Evolutionary conservation across 257 asterid genomes (phyloP).

Genomic region (Euphrasia confusa): DNA sequence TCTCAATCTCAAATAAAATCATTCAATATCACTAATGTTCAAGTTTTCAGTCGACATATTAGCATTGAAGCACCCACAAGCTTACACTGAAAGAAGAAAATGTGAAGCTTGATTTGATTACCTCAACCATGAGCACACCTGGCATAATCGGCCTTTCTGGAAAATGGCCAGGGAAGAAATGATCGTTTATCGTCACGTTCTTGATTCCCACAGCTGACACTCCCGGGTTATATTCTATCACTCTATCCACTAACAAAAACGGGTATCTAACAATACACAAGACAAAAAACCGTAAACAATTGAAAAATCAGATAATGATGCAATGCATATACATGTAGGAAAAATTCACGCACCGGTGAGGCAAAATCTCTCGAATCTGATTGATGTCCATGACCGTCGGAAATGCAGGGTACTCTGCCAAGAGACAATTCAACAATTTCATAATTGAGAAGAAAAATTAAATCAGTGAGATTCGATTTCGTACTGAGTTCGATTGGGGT

Average conservation of each 20-base stretch:
- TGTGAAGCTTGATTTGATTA: slow-evolving; percentile 15
- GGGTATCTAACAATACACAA: slow-evolving; percentile 40
- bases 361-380: slow-evolving; percentile 73
- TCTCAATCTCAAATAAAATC: too few species aligned
- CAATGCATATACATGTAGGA: background rate
- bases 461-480: slow-evolving; percentile 15
- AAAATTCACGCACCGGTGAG: slow-evolving; percentile 60
- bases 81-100: background rate
- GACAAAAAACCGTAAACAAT: background rate
- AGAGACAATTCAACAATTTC: background rate
- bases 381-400: slow-evolving; percentile 79
- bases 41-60: too few species aligned
- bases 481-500: slow-evolving; percentile 73
- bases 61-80: background rate
- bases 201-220: slow-evolving; percentile 81
- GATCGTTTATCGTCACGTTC: slow-evolving; percentile 77
- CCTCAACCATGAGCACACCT: slow-evolving; percentile 87
- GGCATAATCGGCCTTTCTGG: slow-evolving; percentile 90
- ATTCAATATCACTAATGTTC: too few species aligned
- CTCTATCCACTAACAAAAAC: slow-evolving; percentile 75
- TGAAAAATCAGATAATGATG: background rate
- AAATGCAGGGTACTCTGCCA: slow-evolving; percentile 61
- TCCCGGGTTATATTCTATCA: slow-evolving; percentile 72
- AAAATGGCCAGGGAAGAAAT: slow-evolving; percentile 76
- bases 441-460: background rate